A percentile compares a stretch with the other conserved stretches of the same genome.
Evolutionary conservation across 2,329 filamentous ascomycete genomes (phyloP).

Genomic region (Dactylellina drechsleri): DNA sequence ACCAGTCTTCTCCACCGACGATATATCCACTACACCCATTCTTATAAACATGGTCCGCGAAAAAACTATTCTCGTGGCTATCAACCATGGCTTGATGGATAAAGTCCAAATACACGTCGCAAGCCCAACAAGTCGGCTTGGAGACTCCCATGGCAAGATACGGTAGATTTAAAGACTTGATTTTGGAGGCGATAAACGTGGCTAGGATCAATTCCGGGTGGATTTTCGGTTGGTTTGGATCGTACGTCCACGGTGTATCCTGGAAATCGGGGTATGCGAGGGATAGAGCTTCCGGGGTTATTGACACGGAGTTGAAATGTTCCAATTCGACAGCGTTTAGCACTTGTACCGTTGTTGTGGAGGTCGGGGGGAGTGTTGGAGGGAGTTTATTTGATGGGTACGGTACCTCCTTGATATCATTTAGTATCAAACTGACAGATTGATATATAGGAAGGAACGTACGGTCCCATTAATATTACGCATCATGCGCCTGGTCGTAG

Average conservation of each 20-base stretch:
- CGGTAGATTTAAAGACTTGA: slow-evolving; percentile 4
- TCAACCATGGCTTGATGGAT: background rate
- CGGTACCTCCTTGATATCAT: background rate
- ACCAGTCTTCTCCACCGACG: slow-evolving; percentile 13
- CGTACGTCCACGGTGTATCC: slow-evolving; percentile 12
- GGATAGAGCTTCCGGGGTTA: slow-evolving; percentile 3
- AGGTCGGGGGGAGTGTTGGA: background rate
- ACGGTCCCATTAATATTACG: slow-evolving; percentile 6
- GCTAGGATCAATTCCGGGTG: slow-evolving; percentile 26
- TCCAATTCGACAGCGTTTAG: slow-evolving; percentile 15
- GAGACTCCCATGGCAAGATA: slow-evolving; percentile 16
- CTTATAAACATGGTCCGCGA: slow-evolving; percentile 16
- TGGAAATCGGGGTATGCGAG: background rate
- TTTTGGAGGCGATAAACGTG: slow-evolving; percentile 3
- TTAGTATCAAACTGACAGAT: background rate
- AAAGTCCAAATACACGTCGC: slow-evolving; percentile 4
- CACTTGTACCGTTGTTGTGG: slow-evolving; percentile 6
- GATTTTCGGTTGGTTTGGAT: background rate
- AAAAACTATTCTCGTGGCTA: background rate
- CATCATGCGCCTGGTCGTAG: background rate
- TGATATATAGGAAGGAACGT: background rate
- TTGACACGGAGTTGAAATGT: background rate
- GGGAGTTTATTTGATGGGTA: background rate
- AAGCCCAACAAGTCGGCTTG: slow-evolving; percentile 21
- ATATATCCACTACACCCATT: slow-evolving; percentile 18